Base-by-base conservation (phyloP, 495 filamentous ascomycete species). In the Darksidea phi region DNA sequence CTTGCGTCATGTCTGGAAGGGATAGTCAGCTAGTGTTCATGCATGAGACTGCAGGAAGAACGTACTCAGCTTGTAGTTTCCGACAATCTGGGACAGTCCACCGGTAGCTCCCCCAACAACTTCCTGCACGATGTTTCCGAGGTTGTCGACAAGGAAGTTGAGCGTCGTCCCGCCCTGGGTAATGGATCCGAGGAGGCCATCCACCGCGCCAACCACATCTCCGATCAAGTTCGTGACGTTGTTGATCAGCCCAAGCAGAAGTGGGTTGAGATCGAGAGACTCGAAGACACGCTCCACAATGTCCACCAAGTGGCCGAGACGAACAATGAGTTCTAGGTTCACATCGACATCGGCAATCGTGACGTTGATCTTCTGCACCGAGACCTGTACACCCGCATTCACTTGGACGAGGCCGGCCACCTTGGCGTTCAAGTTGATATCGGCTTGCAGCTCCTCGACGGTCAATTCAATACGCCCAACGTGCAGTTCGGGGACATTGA, bases 81-180 rank as follows among this genome's bases (percentile, higher is more conserved):
- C 82, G 1, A 84, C 80, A 46, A 84, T 84, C 7, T 71, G 70
- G 45, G 72, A 77, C 0, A 79, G 70, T 0, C 74, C 24, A 5
- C 67, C 67, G 11, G 74, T 74, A 0, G 69, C 75, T 7, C 67
- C 59, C 1, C 76, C 76, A 6, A 71, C 73, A 0, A 83, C 78
- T 51, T 80, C 72, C 58, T 82, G 79, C 6, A 84, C 78, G 58
- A 84, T 84, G 52, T 84, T 82, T 23, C 81, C 81, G 15, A 84
- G 71, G 54, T 84, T 84, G 66, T 83, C 81, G 63, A 84, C 75
- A 38, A 84, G 42, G 69, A 82, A 84, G 48, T 75, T 78, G 6
- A 84, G 70, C 23, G 71, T 78, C 6, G 66, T 78, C 28, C 76
- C 77, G 37, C 79, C 78, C 60, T 82, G 77, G 1, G 79, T 77